Conservation (phyloP, 2,329 filamentous ascomycete genomes). For the Colletotrichum australisinense region DNA sequence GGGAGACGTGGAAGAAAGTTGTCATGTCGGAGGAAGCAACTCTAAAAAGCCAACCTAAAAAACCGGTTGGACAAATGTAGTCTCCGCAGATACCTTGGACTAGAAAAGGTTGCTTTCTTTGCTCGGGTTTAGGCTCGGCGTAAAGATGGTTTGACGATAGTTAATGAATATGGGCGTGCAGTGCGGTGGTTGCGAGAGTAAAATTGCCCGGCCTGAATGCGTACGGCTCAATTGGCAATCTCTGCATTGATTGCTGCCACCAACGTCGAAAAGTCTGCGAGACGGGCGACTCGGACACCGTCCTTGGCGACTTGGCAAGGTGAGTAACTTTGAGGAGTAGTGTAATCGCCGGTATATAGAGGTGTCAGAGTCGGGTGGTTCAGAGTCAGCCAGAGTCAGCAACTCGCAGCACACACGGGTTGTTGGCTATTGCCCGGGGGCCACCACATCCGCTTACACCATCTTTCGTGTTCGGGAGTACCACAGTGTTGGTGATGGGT, state of each 20-base stretch:
- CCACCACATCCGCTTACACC: not conserved
- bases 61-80: not conserved
- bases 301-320: slow-evolving; percentile 15
- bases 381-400: not conserved
- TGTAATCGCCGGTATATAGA: not conserved
- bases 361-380: not conserved
- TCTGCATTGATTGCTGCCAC: not conserved
- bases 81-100: not conserved
- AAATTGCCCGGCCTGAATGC: not conserved
- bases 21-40: slow-evolving; percentile 27
- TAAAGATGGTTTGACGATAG: not conserved
- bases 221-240: not conserved
- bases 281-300: not conserved
- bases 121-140: slow-evolving; percentile 1
- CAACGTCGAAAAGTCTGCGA: not conserved
- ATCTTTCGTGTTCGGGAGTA: slow-evolving; percentile 6
- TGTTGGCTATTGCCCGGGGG: not conserved
- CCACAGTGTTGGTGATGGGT: not conserved
- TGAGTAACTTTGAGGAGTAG: not conserved
- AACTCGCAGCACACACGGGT: not conserved
- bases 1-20: slow-evolving; percentile 23
- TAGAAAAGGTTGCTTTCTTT: not conserved
- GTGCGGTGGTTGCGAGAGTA: not conserved
- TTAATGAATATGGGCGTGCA: not conserved
- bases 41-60: slow-evolving; percentile 18